Evolutionary conservation across 192 early-diverging fungal genomes (phyloP).

Genomic region (Entomortierella chlamydospora): DNA sequence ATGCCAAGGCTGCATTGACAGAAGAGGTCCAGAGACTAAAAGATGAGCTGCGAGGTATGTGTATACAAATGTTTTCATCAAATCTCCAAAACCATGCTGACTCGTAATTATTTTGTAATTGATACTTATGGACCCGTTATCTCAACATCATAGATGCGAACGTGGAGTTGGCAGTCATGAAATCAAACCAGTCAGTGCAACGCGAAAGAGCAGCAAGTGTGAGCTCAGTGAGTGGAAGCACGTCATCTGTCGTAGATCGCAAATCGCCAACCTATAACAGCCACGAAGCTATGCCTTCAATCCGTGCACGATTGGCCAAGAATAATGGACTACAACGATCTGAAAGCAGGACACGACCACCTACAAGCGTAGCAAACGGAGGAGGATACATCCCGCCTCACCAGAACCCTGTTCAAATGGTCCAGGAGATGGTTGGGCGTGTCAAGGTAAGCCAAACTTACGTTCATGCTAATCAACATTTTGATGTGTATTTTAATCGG

Average conservation of each 20-base stretch:
- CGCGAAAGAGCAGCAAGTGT: constrained; percentile 32
- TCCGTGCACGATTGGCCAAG: constrained; percentile 47
- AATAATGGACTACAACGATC: constrained; percentile 2
- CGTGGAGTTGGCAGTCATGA: constrained; percentile 65
- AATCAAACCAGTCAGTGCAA: constrained; percentile 53
- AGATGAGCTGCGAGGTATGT: constrained; percentile 77
- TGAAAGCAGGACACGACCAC: constrained; percentile 11
- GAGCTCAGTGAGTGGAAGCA: constrained; percentile 26
- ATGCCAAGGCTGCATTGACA: constrained; percentile 72
- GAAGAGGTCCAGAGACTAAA: constrained; percentile 83
- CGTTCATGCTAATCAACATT: neutral
- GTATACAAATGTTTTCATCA: too few relatives aligned
- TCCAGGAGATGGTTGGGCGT: constrained; percentile 81
- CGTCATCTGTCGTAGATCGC: constrained; percentile 27
- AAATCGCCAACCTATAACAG: constrained; percentile 24
- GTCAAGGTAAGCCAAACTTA: constrained; percentile 67
- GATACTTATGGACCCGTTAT: too few relatives aligned
- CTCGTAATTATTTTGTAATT: too few relatives aligned
- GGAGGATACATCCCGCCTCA: constrained; percentile 19
- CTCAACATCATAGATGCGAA: constrained; percentile 66
- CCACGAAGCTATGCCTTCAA: constrained; percentile 52
- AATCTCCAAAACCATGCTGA: too few relatives aligned
- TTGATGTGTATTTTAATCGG: neutral
- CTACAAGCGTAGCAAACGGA: neutral
- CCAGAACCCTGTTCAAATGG: constrained; percentile 75